phyloP scores from a whole-genome alignment of 139 green algal genomes.

The Eudorina sp. region DNA sequence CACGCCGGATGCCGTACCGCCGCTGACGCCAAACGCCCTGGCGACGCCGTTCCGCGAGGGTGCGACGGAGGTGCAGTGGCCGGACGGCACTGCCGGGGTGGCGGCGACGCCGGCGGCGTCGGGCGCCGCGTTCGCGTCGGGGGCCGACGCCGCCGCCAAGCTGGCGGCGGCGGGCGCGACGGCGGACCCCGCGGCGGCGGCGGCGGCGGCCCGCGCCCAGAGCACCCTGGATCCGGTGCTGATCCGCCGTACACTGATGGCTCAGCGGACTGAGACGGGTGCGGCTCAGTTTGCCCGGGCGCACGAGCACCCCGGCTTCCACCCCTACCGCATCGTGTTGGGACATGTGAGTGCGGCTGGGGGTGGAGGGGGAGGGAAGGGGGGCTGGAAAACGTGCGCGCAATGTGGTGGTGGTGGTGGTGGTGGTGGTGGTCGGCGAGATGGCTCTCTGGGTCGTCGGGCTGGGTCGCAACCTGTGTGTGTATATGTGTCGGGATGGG shows the following conservation, averaged over 20 bases:
- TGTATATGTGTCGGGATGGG: background rate
- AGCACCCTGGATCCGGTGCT: conserved; percentile 44
- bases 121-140: background rate
- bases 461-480: background rate
- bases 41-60: conserved; percentile 15
- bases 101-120: background rate
- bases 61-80: background rate
- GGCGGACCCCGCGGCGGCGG: background rate
- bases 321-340: conserved; percentile 95
- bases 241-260: conserved; percentile 45
- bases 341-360: conserved; percentile 72
- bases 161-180: background rate
- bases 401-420: background rate
- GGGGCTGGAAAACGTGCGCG: background rate
- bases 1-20: background rate
- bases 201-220: background rate
- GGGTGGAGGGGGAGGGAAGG: background rate
- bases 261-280: conserved; percentile 20
- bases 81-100: background rate
- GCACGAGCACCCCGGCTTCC: conserved; percentile 72
- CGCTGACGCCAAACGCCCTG: background rate
- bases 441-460: too few relatives aligned
- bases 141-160: background rate
- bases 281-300: conserved; percentile 33
- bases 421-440: too few relatives aligned